Conservation (phyloP, 2,329 filamentous ascomycete genomes). For the Hypoxylon sp. region DNA sequence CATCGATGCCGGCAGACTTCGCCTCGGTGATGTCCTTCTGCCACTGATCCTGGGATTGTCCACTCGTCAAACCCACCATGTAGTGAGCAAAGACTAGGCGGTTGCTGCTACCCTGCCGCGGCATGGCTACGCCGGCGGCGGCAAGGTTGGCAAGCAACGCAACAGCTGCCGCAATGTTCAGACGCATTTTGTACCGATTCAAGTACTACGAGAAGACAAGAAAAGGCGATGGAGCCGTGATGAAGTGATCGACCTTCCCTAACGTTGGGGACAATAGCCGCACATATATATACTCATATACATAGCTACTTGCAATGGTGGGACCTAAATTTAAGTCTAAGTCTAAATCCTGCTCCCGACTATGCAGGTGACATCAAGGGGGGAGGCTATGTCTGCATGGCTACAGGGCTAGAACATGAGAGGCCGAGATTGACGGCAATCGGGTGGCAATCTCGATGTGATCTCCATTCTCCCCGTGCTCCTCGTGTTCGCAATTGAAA, state of each 20-base stretch:
- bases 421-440: slow-evolving; percentile 14
- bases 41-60: slow-evolving; percentile 51
- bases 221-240: slow-evolving; percentile 16
- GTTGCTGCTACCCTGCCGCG: slow-evolving; percentile 26
- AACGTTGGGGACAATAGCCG: background rate
- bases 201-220: background rate
- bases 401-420: slow-evolving; percentile 19
- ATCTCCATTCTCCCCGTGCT: slow-evolving; percentile 10
- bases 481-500: slow-evolving; percentile 8
- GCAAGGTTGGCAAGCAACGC: slow-evolving; percentile 40
- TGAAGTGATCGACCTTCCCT: slow-evolving; percentile 26
- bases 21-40: slow-evolving; percentile 50
- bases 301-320: slow-evolving; percentile 3
- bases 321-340: slow-evolving; percentile 28
- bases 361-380: slow-evolving; percentile 19
- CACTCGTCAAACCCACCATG: slow-evolving; percentile 51
- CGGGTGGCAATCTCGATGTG: slow-evolving; percentile 16
- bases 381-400: slow-evolving; percentile 23
- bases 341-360: slow-evolving; percentile 35
- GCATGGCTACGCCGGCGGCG: slow-evolving; percentile 23
- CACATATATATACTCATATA: slow-evolving; percentile 27
- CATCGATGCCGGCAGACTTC: slow-evolving; percentile 50
- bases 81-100: slow-evolving; percentile 52
- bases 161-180: slow-evolving; percentile 33
- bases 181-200: slow-evolving; percentile 40